Percentiles rank a stretch among this genome's conserved stretches.
Evolutionary conservation across 2,329 filamentous ascomycete genomes (phyloP).

Genomic region (Xylaria sp.): DNA sequence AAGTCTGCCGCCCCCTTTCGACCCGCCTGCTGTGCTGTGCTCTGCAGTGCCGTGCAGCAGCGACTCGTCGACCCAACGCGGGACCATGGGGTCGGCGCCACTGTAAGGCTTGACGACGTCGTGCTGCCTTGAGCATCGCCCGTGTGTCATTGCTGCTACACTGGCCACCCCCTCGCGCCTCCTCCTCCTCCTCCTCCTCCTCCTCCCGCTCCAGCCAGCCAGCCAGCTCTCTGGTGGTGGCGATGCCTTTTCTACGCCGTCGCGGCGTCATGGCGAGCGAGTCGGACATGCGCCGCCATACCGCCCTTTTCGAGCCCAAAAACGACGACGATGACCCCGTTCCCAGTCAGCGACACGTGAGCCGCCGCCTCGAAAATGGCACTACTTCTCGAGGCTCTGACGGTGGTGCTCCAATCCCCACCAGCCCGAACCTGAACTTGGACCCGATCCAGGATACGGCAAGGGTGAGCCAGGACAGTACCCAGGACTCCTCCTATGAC

Average conservation of each 20-base stretch:
- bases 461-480: constrained; percentile 40
- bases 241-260: constrained; percentile 71
- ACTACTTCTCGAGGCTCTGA: constrained; percentile 34
- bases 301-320: constrained; percentile 51
- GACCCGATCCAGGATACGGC: constrained; percentile 25
- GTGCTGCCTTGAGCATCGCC: constrained; percentile 42
- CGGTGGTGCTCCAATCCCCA: constrained; percentile 40
- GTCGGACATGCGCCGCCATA: constrained; percentile 67
- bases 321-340: constrained; percentile 42
- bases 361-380: constrained; percentile 31
- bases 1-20: constrained; percentile 25
- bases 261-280: constrained; percentile 70
- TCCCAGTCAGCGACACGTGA: constrained; percentile 36
- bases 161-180: constrained; percentile 25
- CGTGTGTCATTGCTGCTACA: constrained; percentile 34
- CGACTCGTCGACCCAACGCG: constrained; percentile 33
- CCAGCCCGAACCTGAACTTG: constrained; percentile 32
- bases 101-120: constrained; percentile 47
- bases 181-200: background rate
- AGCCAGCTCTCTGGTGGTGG: constrained; percentile 15
- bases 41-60: constrained; percentile 25
- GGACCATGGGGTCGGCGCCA: constrained; percentile 46
- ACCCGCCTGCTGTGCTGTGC: constrained; percentile 16
- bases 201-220: background rate
- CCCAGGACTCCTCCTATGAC: constrained; percentile 45